A percentile compares a stretch with the other conserved stretches of the same genome.
Conservation (phyloP, 2,329 filamentous ascomycete species). For the Fonsecaea nubica region DNA sequence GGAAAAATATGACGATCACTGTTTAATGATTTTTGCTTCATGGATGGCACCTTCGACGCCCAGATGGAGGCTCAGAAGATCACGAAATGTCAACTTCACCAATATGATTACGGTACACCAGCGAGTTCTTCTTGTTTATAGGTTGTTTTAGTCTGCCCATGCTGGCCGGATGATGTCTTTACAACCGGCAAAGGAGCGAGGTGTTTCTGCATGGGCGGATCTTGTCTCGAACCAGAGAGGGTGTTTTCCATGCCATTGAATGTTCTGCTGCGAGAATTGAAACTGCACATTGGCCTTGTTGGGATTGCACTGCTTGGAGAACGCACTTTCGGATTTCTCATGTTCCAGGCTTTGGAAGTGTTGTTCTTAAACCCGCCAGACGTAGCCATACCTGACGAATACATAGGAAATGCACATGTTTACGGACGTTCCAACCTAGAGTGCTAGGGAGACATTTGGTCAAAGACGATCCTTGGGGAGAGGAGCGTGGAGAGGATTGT, state of each 20-base stretch:
- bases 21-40: slow-evolving; percentile 7
- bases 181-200: background rate
- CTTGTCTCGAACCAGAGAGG: background rate
- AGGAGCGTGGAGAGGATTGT: background rate
- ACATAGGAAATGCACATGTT: background rate
- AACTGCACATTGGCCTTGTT: background rate
- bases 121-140: background rate
- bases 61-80: background rate
- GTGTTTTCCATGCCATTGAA: background rate
- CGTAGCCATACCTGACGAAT: background rate
- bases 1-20: background rate
- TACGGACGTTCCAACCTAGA: background rate
- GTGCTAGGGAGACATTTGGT: background rate
- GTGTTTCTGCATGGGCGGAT: background rate
- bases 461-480: background rate
- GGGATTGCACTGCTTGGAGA: background rate
- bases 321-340: background rate
- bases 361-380: background rate
- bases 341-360: background rate
- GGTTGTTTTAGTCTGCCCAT: background rate
- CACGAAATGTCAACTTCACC: background rate
- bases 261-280: background rate
- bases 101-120: background rate
- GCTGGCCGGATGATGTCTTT: background rate
- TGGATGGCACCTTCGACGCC: background rate